Evolutionary conservation across 192 early-diverging fungal genomes (phyloP), one percentile per base, ranked within the genome.

Genomic region (Chytriomyces sp.): DNA sequence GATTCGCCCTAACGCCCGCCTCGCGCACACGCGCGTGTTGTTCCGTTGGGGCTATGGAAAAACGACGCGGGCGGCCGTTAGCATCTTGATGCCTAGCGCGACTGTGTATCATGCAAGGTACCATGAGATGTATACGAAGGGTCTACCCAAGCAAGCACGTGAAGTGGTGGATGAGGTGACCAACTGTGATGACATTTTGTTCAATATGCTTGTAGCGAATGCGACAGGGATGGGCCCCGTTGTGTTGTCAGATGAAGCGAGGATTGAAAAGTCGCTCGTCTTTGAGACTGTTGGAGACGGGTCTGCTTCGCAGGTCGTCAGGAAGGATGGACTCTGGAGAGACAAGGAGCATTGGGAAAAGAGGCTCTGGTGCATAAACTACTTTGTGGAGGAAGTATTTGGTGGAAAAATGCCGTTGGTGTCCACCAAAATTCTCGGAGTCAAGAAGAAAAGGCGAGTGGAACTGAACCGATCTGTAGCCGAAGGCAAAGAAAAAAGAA

Each of bases 161-260:
- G 49, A 7, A 4, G 34, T 64, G 10, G 76, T 77, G n/a, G 49
- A 77, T 40, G 59, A 59, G 34, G n/a, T 64, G 49, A 77, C 71
- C 4, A 77, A 77, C 64, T 77, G 76, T 54, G 76, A 77, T 34
- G 76, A 77, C 38, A 77, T 77, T 66, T 37, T 77, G 39, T 73
- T 77, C 60, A 77, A 77, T 54, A 73, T 77, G 69, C 64, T 77
- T 60, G 40, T 77, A 52, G 59, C 76, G 41, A 77, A 77, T 59
- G 71, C 62, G 30, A 77, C 76, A 12, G 3, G 62, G 4, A 7
- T n/a, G 26, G 56, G 62, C 7, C 76, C 76, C 8, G 63, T 77
- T 0, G 71, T 77, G 6, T 30, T 77, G 0, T 72, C 73, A 4
- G 52, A 54, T 32, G 62, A 52, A 8, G 7, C 25, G 17, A 52